phyloP scores from a whole-genome alignment of 2,329 filamentous ascomycete species.

The Apiospora marii region DNA sequence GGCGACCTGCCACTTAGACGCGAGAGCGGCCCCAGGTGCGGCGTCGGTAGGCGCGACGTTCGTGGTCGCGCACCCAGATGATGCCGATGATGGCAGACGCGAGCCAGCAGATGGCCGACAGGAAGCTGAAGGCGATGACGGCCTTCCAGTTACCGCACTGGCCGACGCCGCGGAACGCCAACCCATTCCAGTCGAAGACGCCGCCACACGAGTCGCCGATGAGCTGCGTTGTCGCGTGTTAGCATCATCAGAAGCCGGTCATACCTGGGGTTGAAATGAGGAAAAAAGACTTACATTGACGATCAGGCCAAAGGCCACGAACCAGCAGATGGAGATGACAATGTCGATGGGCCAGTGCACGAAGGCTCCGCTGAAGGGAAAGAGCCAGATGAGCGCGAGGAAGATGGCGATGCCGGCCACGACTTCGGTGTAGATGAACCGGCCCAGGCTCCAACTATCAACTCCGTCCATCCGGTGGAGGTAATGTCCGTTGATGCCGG shows the following conservation, averaged over 20 bases:
- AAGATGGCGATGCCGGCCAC: slow-evolving; percentile 74
- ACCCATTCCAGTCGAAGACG: slow-evolving; percentile 66
- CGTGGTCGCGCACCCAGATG: slow-evolving; percentile 59
- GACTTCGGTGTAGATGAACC: slow-evolving; percentile 79
- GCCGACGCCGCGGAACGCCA: slow-evolving; percentile 55
- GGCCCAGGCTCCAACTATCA: slow-evolving; percentile 63
- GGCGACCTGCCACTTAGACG: slow-evolving; percentile 33
- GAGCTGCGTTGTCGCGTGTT: background rate
- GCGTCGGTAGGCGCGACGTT: slow-evolving; percentile 42
- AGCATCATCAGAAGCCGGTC: background rate
- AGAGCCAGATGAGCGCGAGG: slow-evolving; percentile 73
- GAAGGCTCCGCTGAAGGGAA: slow-evolving; percentile 74
- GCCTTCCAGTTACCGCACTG: slow-evolving; percentile 76
- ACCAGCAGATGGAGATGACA: slow-evolving; percentile 74
- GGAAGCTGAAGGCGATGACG: slow-evolving; percentile 74
- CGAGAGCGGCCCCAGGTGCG: slow-evolving; percentile 39
- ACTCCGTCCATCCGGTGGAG: slow-evolving; percentile 58
- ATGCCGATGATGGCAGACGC: slow-evolving; percentile 66
- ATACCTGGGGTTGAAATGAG: background rate
- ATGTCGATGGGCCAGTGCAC: slow-evolving; percentile 76
- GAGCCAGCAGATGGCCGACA: slow-evolving; percentile 76
- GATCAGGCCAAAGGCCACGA: slow-evolving; percentile 71
- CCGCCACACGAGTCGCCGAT: slow-evolving; percentile 56
- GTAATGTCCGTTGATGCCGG: slow-evolving; percentile 73
- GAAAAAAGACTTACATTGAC: slow-evolving; percentile 60